phyloP scores from a whole-genome alignment of 805 yeast genomes.

The Sugiyamaella chiloensis region DNA sequence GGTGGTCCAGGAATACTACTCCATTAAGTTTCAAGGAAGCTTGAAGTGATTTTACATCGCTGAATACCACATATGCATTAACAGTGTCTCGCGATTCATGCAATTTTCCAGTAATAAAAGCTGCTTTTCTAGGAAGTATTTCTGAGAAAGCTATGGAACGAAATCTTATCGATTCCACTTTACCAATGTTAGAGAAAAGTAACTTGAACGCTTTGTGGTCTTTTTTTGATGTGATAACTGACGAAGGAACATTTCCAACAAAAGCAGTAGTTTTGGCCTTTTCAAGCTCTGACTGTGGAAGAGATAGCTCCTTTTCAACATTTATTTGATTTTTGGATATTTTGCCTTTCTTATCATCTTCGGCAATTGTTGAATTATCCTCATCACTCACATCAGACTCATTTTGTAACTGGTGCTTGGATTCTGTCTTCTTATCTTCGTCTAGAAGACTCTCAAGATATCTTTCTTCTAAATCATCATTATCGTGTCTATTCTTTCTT shows the following conservation, averaged over 20 bases:
- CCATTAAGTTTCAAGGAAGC: slow-evolving; percentile 60
- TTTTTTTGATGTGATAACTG: slow-evolving; percentile 61
- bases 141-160: slow-evolving; percentile 89
- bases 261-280: slow-evolving; percentile 84
- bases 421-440: slow-evolving; percentile 12
- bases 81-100: slow-evolving; percentile 76
- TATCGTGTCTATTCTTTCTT: slow-evolving; percentile 3
- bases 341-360: slow-evolving; percentile 18
- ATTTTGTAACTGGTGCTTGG: slow-evolving; percentile 8
- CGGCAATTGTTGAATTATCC: slow-evolving; percentile 5
- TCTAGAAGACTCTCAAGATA: slow-evolving; percentile 1
- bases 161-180: slow-evolving; percentile 75
- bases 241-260: slow-evolving; percentile 75
- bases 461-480: slow-evolving; percentile 9
- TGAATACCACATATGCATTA: slow-evolving; percentile 85
- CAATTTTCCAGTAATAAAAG: slow-evolving; percentile 74
- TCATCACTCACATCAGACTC: slow-evolving; percentile 13
- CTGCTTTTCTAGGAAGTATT: slow-evolving; percentile 86
- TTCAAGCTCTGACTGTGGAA: slow-evolving; percentile 68
- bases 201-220: slow-evolving; percentile 62
- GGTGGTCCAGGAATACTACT: slow-evolving; percentile 62
- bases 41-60: slow-evolving; percentile 43
- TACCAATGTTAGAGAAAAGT: slow-evolving; percentile 48
- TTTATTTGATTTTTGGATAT: not conserved
- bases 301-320: slow-evolving; percentile 30